Percentiles rank a stretch among this genome's conserved stretches.
phyloP scores from a whole-genome alignment of 257 asterid species.

The Cruciata laevipes region DNA sequence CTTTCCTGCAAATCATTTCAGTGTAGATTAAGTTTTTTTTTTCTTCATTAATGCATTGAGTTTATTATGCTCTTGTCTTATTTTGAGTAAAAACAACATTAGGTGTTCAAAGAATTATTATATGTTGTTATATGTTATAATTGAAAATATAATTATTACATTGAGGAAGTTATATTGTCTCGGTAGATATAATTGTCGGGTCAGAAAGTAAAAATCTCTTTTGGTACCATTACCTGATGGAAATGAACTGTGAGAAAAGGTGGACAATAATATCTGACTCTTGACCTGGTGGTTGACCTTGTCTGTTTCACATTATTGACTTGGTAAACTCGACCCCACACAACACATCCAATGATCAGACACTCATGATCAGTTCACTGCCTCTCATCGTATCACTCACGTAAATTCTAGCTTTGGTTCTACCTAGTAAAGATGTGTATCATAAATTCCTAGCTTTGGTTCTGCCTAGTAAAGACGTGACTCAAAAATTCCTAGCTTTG shows the following conservation, averaged over 20 bases:
- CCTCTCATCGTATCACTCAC: neutral
- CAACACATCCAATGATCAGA: neutral
- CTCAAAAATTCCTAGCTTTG: neutral
- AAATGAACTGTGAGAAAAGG: neutral
- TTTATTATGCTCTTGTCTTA: too few species aligned
- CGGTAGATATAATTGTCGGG: neutral
- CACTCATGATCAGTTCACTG: neutral
- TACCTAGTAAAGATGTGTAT: neutral
- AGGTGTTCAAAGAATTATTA: too few species aligned
- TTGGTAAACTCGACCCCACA: constrained; percentile 17
- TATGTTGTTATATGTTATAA: too few species aligned
- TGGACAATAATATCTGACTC: neutral
- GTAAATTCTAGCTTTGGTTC: neutral
- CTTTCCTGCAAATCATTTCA: constrained; percentile 21
- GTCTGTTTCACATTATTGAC: constrained; percentile 14
- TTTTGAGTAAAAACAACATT: too few species aligned
- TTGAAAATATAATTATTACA: too few species aligned
- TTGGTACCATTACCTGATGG: neutral
- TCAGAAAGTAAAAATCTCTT: neutral
- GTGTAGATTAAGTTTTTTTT: neutral
- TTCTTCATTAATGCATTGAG: too few species aligned
- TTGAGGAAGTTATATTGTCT: too few species aligned
- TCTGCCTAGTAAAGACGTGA: neutral
- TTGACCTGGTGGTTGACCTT: constrained; percentile 17
- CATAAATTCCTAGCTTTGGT: neutral